A percentile compares a stretch with the other conserved stretches of the same genome.
These are phyloP conservation scores for Plasmodium knowlesi DNA, from an alignment of 169 alveolate species.

Conservation along the genomic window DNA sequence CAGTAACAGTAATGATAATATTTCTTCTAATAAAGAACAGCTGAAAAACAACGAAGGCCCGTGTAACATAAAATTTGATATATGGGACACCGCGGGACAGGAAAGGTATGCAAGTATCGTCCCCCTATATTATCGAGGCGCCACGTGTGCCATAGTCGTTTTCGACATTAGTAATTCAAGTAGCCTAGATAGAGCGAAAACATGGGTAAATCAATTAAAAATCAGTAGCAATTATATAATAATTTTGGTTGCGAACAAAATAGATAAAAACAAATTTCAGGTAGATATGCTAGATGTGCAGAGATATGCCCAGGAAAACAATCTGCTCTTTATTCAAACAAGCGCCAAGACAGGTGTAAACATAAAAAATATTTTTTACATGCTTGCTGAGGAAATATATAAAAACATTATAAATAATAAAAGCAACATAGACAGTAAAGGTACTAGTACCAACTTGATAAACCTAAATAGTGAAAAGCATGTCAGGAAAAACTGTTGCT, in stretches of 20 bases:
- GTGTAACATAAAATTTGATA: slow-evolving; percentile 85
- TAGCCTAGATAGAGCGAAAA: slow-evolving; percentile 86
- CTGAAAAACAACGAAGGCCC: slow-evolving; percentile 33
- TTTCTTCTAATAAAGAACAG: slow-evolving; percentile 25
- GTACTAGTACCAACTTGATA: slow-evolving; percentile 47
- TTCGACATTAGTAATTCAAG: slow-evolving; percentile 87
- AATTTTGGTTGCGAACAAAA: slow-evolving; percentile 85
- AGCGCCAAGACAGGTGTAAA: slow-evolving; percentile 87
- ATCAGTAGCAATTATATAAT: slow-evolving; percentile 80
- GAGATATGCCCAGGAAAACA: slow-evolving; percentile 82
- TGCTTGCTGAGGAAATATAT: slow-evolving; percentile 80
- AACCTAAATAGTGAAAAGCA: slow-evolving; percentile 54
- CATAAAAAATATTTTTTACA: slow-evolving; percentile 78
- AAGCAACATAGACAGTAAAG: slow-evolving; percentile 16
- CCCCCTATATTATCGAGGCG: slow-evolving; percentile 91
- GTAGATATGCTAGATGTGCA: slow-evolving; percentile 82
- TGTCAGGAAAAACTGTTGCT: slow-evolving; percentile 44
- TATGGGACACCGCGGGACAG: slow-evolving; percentile 95
- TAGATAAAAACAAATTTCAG: slow-evolving; percentile 79
- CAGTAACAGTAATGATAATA: neutral
- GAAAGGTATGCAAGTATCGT: slow-evolving; percentile 91
- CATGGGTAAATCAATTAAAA: slow-evolving; percentile 88
- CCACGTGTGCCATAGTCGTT: slow-evolving; percentile 91
- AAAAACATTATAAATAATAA: slow-evolving; percentile 59
- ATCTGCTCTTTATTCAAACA: slow-evolving; percentile 82